Evolutionary conservation across 257 asterid genomes (phyloP).

Genomic region (Apocynum venetum): DNA sequence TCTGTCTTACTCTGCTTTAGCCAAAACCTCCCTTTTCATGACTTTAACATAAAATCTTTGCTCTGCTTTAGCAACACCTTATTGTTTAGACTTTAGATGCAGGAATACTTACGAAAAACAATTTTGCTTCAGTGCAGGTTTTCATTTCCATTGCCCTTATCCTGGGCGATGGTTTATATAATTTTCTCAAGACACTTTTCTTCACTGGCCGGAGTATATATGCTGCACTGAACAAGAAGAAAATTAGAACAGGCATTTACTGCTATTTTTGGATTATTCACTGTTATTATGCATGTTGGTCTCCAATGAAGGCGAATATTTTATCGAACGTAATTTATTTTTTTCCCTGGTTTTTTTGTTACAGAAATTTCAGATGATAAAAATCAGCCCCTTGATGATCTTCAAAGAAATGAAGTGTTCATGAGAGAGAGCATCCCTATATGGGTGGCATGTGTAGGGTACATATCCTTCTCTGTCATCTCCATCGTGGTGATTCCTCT

Average conservation of each 20-base stretch:
- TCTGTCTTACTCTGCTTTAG: background rate
- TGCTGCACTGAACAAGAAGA: slow-evolving; percentile 39
- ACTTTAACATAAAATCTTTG: background rate
- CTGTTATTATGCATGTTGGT: background rate
- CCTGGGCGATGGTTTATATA: slow-evolving; percentile 84
- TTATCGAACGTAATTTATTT: background rate
- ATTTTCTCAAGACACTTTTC: slow-evolving; percentile 61
- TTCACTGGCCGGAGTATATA: slow-evolving; percentile 50
- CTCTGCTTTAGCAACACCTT: too few relatives aligned
- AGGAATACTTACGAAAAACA: background rate
- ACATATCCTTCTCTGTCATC: slow-evolving; percentile 18
- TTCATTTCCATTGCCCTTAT: slow-evolving; percentile 77
- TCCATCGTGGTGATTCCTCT: slow-evolving; percentile 33
- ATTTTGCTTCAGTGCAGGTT: slow-evolving; percentile 46
- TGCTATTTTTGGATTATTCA: background rate
- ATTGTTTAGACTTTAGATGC: background rate
- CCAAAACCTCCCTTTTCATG: background rate
- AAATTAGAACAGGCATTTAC: slow-evolving; percentile 32
- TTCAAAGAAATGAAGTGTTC: slow-evolving; percentile 26
- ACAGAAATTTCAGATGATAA: slow-evolving; percentile 15
- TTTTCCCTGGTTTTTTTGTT: background rate
- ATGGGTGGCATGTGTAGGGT: slow-evolving; percentile 28
- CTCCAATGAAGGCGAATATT: background rate
- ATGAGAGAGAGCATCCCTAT: slow-evolving; percentile 37
- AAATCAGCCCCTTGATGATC: slow-evolving; percentile 17